Evolutionary conservation across 305 asterid species (phyloP).

Genomic region (Fraxinus sp.): DNA sequence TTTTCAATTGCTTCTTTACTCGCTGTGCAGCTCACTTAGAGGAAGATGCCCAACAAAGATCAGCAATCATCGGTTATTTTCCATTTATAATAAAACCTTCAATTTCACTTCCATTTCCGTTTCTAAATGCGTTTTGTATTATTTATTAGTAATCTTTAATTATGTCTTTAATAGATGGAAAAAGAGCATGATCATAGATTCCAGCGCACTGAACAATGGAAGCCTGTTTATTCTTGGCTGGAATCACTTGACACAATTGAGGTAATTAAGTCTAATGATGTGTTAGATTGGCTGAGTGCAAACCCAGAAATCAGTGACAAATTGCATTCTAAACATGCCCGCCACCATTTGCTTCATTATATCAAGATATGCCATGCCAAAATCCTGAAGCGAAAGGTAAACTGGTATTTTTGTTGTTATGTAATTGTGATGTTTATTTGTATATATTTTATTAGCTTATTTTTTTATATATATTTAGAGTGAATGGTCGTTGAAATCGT

Average conservation of each 20-base stretch:
- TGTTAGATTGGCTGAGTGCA: not conserved
- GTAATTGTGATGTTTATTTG: not conserved
- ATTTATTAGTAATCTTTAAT: not conserved
- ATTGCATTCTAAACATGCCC: not conserved
- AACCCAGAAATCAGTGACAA: slow-evolving; percentile 1
- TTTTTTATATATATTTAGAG: not conserved
- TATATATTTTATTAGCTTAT: not conserved
- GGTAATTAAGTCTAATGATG: not conserved
- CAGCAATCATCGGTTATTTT: not conserved
- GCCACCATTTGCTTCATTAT: slow-evolving; percentile 6
- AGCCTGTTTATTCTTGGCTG: slow-evolving; percentile 7
- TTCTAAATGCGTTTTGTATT: not conserved
- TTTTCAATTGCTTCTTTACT: not conserved
- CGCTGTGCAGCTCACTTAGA: not conserved
- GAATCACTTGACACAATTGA: not conserved
- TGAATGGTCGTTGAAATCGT: not conserved
- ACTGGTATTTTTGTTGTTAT: not conserved
- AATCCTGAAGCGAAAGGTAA: slow-evolving; percentile 3
- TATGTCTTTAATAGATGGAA: not conserved
- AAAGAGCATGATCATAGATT: slow-evolving; percentile 6
- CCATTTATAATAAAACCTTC: not conserved
- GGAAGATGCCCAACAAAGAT: not conserved
- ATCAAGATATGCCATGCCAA: slow-evolving; percentile 6
- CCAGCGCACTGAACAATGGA: slow-evolving; percentile 12
- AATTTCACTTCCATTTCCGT: not conserved